Conservation (phyloP, 768 basidiomycete genomes). For the Boletellus emodensis region DNA sequence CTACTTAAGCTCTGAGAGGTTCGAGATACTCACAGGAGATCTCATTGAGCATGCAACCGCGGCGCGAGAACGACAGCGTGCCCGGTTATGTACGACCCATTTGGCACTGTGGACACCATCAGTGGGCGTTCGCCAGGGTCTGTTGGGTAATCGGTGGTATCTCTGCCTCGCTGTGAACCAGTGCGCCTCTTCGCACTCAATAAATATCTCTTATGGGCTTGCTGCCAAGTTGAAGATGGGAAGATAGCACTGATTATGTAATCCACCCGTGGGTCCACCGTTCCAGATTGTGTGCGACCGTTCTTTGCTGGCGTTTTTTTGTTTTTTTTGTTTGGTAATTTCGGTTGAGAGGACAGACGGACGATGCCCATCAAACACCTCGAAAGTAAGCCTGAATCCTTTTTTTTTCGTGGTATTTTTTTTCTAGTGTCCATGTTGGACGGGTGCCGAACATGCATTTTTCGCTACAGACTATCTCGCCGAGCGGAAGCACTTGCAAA, state of each 20-base stretch:
- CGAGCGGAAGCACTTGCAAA: constrained; percentile 86
- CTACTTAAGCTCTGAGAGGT: background rate
- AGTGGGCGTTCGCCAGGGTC: no score
- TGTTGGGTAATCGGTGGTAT: no score
- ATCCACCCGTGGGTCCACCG: constrained; percentile 6
- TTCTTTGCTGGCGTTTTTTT: no score
- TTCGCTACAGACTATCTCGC: constrained; percentile 64
- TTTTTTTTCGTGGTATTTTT: background rate
- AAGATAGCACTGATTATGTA: constrained; percentile 25
- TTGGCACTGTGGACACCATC: no score
- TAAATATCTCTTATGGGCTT: no score
- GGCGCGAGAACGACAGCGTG: constrained; percentile 8
- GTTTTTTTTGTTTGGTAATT: background rate
- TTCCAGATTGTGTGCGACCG: constrained; percentile 14
- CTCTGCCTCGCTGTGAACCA: constrained; percentile 2
- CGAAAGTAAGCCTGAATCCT: constrained; percentile 53
- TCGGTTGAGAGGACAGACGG: background rate
- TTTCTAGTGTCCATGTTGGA: no score
- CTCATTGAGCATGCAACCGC: background rate
- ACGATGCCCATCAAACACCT: constrained; percentile 81
- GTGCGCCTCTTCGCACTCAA: background rate
- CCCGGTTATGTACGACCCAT: constrained; percentile 7
- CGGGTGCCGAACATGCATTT: background rate
- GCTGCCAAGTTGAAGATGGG: no score
- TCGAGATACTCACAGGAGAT: constrained; percentile 18